A percentile compares a stretch with the other conserved stretches of the same genome.
These are phyloP conservation scores for Sclerospora graminicola DNA, from an alignment of 352 stramenopile species.

Conservation along the genomic window DNA sequence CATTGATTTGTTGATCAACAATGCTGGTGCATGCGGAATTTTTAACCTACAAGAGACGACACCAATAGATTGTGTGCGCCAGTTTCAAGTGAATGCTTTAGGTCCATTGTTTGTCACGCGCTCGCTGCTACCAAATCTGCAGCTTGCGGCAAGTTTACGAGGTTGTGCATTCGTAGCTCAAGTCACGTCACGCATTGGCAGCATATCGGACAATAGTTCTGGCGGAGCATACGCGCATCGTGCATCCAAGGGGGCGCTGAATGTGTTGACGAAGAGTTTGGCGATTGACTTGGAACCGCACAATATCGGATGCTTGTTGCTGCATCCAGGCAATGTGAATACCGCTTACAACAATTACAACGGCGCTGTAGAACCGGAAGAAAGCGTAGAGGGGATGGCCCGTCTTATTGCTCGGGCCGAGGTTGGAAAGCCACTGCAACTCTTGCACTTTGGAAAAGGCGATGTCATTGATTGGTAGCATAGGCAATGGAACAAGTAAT, in stretches of 20 bases:
- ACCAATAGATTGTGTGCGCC: constrained; percentile 26
- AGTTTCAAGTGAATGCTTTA: constrained; percentile 63
- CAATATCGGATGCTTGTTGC: constrained; percentile 44
- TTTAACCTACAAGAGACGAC: constrained; percentile 23
- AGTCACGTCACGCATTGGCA: constrained; percentile 48
- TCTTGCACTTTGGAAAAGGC: constrained; percentile 44
- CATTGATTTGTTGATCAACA: constrained; percentile 57
- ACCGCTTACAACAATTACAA: constrained; percentile 46
- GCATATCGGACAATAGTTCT: constrained; percentile 42
- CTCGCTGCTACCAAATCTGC: constrained; percentile 45
- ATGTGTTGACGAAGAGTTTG: constrained; percentile 61
- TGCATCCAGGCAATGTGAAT: constrained; percentile 55
- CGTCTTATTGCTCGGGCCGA: constrained; percentile 44
- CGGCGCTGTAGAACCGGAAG: constrained; percentile 26
- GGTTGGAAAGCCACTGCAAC: constrained; percentile 38
- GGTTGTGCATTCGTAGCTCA: constrained; percentile 43
- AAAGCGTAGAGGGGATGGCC: constrained; percentile 40
- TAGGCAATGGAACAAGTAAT: constrained; percentile 17
- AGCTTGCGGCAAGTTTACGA: constrained; percentile 21
- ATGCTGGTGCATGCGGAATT: constrained; percentile 28
- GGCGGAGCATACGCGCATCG: constrained; percentile 69
- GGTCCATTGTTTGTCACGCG: constrained; percentile 54
- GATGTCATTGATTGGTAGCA: constrained; percentile 49
- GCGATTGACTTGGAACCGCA: constrained; percentile 35
- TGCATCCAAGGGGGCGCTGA: constrained; percentile 70